Base-by-base conservation (phyloP, 805 yeast species). In the Wickerhamiella vanderwaltii region DNA sequence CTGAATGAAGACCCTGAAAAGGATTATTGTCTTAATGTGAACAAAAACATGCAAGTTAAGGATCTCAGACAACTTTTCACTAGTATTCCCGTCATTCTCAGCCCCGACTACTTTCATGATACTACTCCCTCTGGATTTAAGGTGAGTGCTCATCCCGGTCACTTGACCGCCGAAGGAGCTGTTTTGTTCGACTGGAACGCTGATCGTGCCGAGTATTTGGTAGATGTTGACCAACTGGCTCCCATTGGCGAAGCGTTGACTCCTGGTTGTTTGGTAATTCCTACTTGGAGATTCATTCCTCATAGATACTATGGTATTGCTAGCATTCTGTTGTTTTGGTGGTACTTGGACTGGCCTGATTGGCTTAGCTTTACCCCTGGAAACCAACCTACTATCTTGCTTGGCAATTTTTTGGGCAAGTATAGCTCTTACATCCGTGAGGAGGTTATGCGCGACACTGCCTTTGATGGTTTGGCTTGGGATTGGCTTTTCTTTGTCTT, bases 271-370 rank as follows among this genome's bases (percentile, higher is more conserved):
- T 71, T 91, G 59, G 65, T 91, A 44, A 53, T 79, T 15, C 95
- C 95, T 3, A 59, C 67, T 19, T 84, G 93, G 86, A 67, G 65
- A 22, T 68, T 60, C 48, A 63, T 67, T 49, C 35, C 43, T 13
- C 32, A 46, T 12, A 53, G 66, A 23, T 50, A 66, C 25, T 1
- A 53, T 30, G 40, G 49, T 4, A 51, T 54, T 3, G 26, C 53
- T 30, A 32, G 49, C 11, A 44, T 64, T 3, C 40, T 64, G 13
- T 39, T 71, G 7, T 61, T 63, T 13, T 91, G 98, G 97, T 70
- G 91, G 45, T 91, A 87, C 60, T 77, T 94, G 1, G 97, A 91
- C 63, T 69, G 91, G 58, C 98, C 98, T 1, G 95, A 85, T 55
- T 71, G 67, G 52, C 66, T 85, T 41, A 73, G 87, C 26, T 96